Evolutionary conservation across 495 filamentous ascomycete species (phyloP).

Genomic region (Penicillium ochrochloron): DNA sequence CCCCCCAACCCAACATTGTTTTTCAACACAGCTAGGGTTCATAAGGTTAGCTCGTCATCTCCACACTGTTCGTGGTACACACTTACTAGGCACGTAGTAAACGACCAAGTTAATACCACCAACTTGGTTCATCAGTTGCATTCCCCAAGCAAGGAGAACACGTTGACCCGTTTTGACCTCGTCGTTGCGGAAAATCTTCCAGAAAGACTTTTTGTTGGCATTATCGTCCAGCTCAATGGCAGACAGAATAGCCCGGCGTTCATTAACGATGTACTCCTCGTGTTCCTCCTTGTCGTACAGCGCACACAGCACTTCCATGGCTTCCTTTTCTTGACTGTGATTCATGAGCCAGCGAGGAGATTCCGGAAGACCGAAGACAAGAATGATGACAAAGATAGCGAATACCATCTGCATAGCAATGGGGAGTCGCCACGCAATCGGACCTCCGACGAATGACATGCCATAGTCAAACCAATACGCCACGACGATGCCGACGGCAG

Average conservation of each 20-base stretch:
- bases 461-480: slow-evolving; percentile 58
- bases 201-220: slow-evolving; percentile 29
- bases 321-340: slow-evolving; percentile 52
- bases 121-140: slow-evolving; percentile 56
- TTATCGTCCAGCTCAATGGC: slow-evolving; percentile 45
- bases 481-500: slow-evolving; percentile 44
- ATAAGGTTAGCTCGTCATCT: no score
- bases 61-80: no score
- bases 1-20: no score
- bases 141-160: slow-evolving; percentile 54
- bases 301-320: slow-evolving; percentile 56
- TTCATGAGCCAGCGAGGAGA: slow-evolving; percentile 51
- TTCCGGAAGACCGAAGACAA: slow-evolving; percentile 49
- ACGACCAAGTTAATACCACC: slow-evolving; percentile 57
- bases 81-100: no score
- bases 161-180: slow-evolving; percentile 57
- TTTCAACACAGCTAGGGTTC: no score
- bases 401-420: slow-evolving; percentile 53
- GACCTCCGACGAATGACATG: slow-evolving; percentile 44
- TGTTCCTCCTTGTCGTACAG: slow-evolving; percentile 49
- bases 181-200: slow-evolving; percentile 39
- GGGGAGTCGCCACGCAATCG: slow-evolving; percentile 53
- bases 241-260: slow-evolving; percentile 53
- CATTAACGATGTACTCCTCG: slow-evolving; percentile 48
- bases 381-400: slow-evolving; percentile 43